These are phyloP conservation scores for Lactarius pseudohatsudake DNA, from an alignment of 768 basidiomycete species.

Conservation along the genomic window DNA sequence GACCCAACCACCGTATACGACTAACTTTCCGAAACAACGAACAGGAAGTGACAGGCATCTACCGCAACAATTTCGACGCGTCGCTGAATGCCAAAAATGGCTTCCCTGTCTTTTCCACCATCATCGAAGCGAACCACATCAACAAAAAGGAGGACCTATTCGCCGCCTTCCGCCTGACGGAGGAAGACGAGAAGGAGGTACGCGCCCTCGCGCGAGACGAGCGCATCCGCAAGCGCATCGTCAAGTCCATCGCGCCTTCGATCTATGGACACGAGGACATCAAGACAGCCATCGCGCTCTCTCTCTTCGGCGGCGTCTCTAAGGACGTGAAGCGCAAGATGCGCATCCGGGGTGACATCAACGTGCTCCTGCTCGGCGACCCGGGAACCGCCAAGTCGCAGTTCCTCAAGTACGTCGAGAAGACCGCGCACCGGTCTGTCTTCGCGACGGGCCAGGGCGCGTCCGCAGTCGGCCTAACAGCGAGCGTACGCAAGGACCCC, in stretches of 20 bases:
- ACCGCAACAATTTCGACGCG: conserved; percentile 98
- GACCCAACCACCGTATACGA: too few species aligned
- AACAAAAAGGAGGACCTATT: conserved; percentile 99
- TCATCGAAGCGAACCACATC: conserved; percentile 97
- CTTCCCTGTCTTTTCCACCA: conserved; percentile 98
- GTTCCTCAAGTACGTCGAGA: conserved; percentile 98
- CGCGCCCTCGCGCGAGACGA: conserved; percentile 85
- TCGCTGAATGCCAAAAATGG: conserved; percentile 98
- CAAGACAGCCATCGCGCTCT: conserved; percentile 94
- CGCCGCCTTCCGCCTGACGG: conserved; percentile 95
- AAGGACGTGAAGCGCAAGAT: conserved; percentile 98
- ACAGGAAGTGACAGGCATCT: conserved; percentile 96
- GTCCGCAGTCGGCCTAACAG: conserved; percentile 96
- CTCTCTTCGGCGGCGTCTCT: conserved; percentile 89
- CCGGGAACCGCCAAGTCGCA: conserved; percentile 99
- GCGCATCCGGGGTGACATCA: conserved; percentile 96
- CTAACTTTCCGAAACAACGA: conserved; percentile 22
- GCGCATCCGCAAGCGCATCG: conserved; percentile 93
- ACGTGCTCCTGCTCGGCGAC: conserved; percentile 92
- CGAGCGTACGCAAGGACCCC: conserved; percentile 98
- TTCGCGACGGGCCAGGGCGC: conserved; percentile 99
- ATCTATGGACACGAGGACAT: conserved; percentile 99
- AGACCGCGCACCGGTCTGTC: conserved; percentile 96
- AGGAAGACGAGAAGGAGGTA: conserved; percentile 95
- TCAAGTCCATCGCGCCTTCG: conserved; percentile 98